Percentiles rank a stretch among this genome's conserved stretches.
Conservation (phyloP, 2,329 filamentous ascomycete genomes). For the Aspergillus terreus region DNA sequence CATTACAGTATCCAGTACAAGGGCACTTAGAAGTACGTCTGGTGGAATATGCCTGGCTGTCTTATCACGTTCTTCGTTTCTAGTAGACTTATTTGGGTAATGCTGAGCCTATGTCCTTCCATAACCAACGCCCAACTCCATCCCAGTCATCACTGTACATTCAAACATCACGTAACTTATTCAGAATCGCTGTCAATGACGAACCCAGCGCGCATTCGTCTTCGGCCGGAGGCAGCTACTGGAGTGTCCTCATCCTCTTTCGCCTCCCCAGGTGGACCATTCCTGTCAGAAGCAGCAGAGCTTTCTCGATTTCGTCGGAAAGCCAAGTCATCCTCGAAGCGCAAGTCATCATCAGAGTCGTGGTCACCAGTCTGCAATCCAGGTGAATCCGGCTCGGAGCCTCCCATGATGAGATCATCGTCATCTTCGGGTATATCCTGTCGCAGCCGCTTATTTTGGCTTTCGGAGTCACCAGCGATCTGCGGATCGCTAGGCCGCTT, state of each 20-base stretch:
- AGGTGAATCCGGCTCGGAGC: constrained; percentile 15
- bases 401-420: constrained; percentile 31
- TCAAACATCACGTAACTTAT: constrained; percentile 17
- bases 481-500: constrained; percentile 29
- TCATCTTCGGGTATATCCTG: constrained; percentile 10
- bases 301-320: constrained; percentile 24
- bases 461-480: constrained; percentile 16
- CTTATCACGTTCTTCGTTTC: too few species aligned
- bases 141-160: constrained; percentile 22
- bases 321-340: constrained; percentile 32
- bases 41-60: too few species aligned
- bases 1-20: too few species aligned
- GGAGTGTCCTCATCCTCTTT: constrained; percentile 31
- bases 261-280: constrained; percentile 4
- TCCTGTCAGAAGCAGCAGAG: neutral
- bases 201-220: constrained; percentile 38
- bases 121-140: constrained; percentile 17
- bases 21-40: too few species aligned
- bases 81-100: too few species aligned
- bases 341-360: constrained; percentile 26
- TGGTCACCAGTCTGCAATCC: constrained; percentile 16
- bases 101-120: neutral
- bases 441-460: constrained; percentile 28
- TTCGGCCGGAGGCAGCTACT: constrained; percentile 25
- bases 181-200: constrained; percentile 44